Conservation (phyloP, 2,329 filamentous ascomycete genomes). For the Colletotrichum camelliae region DNA sequence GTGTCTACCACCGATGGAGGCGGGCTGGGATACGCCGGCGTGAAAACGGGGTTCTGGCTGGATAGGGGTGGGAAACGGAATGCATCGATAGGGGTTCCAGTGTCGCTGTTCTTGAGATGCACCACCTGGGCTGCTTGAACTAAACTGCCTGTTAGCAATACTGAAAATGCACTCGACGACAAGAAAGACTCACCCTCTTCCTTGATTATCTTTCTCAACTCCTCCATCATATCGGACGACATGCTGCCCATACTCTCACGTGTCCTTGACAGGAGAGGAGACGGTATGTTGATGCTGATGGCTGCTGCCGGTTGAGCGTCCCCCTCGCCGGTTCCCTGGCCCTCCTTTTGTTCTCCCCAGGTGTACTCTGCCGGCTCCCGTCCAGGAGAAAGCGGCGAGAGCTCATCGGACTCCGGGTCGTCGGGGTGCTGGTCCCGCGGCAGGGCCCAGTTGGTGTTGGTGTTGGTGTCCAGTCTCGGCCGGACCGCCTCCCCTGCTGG, state of each 20-base stretch:
- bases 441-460: background rate
- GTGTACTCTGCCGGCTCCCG: background rate
- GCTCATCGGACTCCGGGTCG: background rate
- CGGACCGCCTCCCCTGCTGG: background rate
- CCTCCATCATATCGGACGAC: conserved; percentile 22
- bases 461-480: background rate
- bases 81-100: background rate
- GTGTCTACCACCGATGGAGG: background rate
- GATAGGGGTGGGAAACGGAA: background rate
- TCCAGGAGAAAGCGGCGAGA: background rate
- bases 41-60: background rate
- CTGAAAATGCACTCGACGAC: background rate
- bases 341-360: conserved; percentile 6
- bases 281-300: background rate
- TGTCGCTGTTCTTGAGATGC: conserved; percentile 6
- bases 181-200: conserved; percentile 20
- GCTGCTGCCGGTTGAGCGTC: background rate
- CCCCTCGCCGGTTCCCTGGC: background rate
- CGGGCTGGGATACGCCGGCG: conserved; percentile 1
- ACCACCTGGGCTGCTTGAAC: conserved; percentile 9
- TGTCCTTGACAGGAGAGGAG: background rate
- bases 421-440: background rate
- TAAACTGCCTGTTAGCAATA: background rate
- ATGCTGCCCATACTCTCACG: conserved; percentile 10
- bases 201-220: conserved; percentile 27